Evolutionary conservation across 352 stramenopile genomes (phyloP), one percentile per base, ranked within the genome.

Genomic region (Globisporangium iwayamae): DNA sequence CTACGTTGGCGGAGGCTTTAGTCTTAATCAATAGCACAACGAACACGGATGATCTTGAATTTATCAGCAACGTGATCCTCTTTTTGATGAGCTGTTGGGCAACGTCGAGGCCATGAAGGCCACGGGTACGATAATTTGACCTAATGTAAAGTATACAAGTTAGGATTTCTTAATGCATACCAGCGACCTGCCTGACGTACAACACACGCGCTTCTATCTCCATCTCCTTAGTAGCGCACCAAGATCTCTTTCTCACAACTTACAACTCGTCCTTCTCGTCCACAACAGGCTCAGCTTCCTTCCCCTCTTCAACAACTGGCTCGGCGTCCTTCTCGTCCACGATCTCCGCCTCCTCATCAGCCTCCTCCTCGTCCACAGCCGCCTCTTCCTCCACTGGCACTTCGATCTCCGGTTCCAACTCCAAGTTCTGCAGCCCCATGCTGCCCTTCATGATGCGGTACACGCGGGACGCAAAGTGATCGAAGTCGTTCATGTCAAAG

Each of bases 371-470:
- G 6, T 77, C 62, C 34, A 72, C 73, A 38, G 53, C 52, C 10
- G 72, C 67, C 18, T 89, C 78, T 2, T 76, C 71, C 18, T 92
- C 83, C 14, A 76, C 89, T 0, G 94, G 83, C 38, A 98, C 81
- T 60, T 99, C 96, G n/a, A 99, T 97, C 70, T 99, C 96, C 9
- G 93, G 89, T 66, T 97, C 90, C 28, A 99, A 70, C 46, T 96
- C 87, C 43, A 99, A 61, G 13, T 74, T 93, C 54, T 98, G 80
- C 36, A 99, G 71, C 3, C 85, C 79, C 75, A 99, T 92, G 71
- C 82, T 92, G 46, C 67, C 79, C 83, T 98, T 97, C 76, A 99
- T 90, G 47, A 98, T 81, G 54, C 90, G 83, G 66, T 97, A 95
- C 73, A 99, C 94, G 51, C 97, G 91, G 54, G 83, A 72, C 18